Evolutionary conservation across 2,329 filamentous ascomycete species (phyloP).

Genomic region (Achaetomium macrosporum): DNA sequence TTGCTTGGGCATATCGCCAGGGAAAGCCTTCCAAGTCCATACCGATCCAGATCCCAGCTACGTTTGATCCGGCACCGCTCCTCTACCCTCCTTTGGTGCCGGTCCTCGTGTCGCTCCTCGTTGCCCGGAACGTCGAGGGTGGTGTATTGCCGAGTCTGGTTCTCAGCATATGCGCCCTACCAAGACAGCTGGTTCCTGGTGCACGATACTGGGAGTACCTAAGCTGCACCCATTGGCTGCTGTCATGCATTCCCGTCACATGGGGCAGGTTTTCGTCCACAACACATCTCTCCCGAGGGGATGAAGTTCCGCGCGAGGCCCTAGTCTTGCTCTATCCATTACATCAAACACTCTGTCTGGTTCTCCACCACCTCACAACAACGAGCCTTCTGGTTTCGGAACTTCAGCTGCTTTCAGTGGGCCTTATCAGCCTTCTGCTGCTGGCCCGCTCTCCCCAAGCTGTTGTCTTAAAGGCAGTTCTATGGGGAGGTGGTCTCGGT

Average conservation of each 20-base stretch:
- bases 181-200: conserved; percentile 64
- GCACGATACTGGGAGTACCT: conserved; percentile 50
- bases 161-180: conserved; percentile 72
- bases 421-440: conserved; percentile 74
- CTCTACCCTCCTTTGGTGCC: conserved; percentile 77
- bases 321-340: conserved; percentile 62
- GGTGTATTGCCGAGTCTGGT: conserved; percentile 73
- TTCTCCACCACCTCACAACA: conserved; percentile 75
- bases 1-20: conserved; percentile 41
- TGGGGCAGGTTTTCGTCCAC: conserved; percentile 22
- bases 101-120: conserved; percentile 67
- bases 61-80: conserved; percentile 90
- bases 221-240: conserved; percentile 69
- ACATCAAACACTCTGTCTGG: conserved; percentile 68
- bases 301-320: conserved; percentile 30
- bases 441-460: conserved; percentile 76
- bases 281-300: not conserved
- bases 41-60: conserved; percentile 55
- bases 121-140: conserved; percentile 56
- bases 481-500: conserved; percentile 78
- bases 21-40: conserved; percentile 34
- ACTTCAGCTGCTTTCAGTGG: conserved; percentile 76
- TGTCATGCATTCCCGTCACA: conserved; percentile 65
- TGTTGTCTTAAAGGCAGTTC: conserved; percentile 74
- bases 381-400: conserved; percentile 85